phyloP scores from a whole-genome alignment of 441 rosid species.

The Pelargonium australe region DNA sequence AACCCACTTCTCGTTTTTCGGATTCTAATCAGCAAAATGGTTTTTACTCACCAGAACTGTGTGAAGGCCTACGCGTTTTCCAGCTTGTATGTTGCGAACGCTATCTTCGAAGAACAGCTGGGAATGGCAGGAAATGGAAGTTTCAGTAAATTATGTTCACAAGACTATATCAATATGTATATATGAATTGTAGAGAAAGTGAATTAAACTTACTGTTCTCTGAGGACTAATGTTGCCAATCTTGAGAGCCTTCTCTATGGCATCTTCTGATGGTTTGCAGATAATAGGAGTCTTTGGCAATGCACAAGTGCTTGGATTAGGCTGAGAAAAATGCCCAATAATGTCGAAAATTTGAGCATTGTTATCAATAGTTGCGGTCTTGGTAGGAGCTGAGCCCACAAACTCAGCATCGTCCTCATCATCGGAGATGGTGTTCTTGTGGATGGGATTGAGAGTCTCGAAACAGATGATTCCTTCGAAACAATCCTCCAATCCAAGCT shows the following conservation, averaged over 20 bases:
- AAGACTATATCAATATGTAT: neutral
- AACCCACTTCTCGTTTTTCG: too few species aligned
- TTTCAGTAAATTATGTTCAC: neutral
- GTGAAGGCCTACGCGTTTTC: constrained; percentile 59
- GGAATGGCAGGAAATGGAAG: constrained; percentile 6
- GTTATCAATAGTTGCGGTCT: constrained; percentile 15
- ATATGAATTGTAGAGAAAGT: neutral
- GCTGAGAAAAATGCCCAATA: constrained; percentile 39
- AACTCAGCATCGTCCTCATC: neutral
- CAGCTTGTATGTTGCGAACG: constrained; percentile 61
- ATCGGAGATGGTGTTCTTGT: constrained; percentile 23
- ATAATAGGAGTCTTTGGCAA: constrained; percentile 52
- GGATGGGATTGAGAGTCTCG: constrained; percentile 58
- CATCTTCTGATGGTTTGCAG: constrained; percentile 81
- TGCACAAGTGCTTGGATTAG: constrained; percentile 24
- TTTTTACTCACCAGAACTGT: constrained; percentile 60
- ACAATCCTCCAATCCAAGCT: constrained; percentile 88
- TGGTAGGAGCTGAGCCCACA: constrained; percentile 3
- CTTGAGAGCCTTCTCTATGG: constrained; percentile 64
- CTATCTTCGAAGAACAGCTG: constrained; percentile 93
- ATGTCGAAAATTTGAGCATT: constrained; percentile 50
- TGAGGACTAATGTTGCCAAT: constrained; percentile 56
- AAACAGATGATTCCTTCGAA: constrained; percentile 67
- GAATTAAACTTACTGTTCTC: constrained; percentile 44
- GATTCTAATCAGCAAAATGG: too few species aligned